Evolutionary conservation across 164 flowering plant genomes (phyloP).

Genomic region (Macadamia tetraphylla): DNA sequence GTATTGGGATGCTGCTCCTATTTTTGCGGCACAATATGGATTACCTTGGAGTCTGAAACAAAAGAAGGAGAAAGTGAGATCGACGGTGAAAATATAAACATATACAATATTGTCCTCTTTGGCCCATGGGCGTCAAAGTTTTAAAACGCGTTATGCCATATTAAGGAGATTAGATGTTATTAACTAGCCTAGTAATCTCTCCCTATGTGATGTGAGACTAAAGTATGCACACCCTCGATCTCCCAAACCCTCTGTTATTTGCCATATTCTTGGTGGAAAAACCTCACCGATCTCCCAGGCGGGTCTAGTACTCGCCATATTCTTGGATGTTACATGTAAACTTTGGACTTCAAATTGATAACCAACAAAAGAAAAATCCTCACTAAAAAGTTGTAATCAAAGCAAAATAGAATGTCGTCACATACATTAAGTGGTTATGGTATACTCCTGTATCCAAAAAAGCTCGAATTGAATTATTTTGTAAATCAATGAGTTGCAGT

Average conservation of each 20-base stretch:
- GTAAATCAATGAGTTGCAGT: constrained; percentile 44
- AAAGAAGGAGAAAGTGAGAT: background rate
- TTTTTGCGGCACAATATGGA: constrained; percentile 31
- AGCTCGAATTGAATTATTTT: constrained; percentile 31
- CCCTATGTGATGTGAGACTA: too few relatives aligned
- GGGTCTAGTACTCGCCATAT: too few relatives aligned
- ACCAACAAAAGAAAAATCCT: background rate
- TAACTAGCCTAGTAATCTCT: too few relatives aligned
- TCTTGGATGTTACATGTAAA: background rate
- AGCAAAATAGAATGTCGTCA: too few relatives aligned
- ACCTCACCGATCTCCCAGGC: too few relatives aligned
- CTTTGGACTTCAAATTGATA: background rate
- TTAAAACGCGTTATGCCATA: too few relatives aligned
- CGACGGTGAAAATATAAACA: background rate
- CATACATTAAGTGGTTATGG: constrained; percentile 34
- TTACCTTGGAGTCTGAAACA: constrained; percentile 24
- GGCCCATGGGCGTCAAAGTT: too few relatives aligned
- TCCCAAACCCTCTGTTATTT: too few relatives aligned
- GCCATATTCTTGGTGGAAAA: too few relatives aligned
- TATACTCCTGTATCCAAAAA: constrained; percentile 8
- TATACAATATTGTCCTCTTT: too few relatives aligned
- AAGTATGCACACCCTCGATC: too few relatives aligned
- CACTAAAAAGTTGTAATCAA: background rate
- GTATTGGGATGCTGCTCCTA: constrained; percentile 16
- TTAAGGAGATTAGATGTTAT: too few relatives aligned